Evolutionary conservation across 352 stramenopile species (phyloP).

Genomic region (Phytopythium boreale): DNA sequence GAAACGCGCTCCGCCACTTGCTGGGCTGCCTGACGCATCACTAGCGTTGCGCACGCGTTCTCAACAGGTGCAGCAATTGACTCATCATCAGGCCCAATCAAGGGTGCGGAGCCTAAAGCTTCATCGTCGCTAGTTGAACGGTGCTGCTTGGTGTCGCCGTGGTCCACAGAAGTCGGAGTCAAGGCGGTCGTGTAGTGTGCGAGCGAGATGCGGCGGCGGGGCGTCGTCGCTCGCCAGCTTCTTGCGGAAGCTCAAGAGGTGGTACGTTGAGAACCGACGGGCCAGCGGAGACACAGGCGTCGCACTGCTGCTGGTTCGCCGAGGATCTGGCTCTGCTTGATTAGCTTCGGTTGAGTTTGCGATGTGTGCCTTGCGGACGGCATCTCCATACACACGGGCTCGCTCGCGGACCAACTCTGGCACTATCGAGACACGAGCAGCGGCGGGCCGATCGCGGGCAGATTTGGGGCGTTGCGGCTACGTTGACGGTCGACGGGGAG

Average conservation of each 20-base stretch:
- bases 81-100: background rate
- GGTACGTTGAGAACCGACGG: slow-evolving; percentile 6
- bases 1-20: slow-evolving; percentile 43
- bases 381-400: slow-evolving; percentile 46
- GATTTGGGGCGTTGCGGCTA: background rate
- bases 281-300: background rate
- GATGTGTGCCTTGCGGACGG: slow-evolving; percentile 46
- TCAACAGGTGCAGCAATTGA: background rate
- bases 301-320: background rate
- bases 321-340: too few species aligned
- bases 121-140: too few species aligned
- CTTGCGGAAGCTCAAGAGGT: slow-evolving; percentile 2
- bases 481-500: slow-evolving; percentile 5
- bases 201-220: background rate
- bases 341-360: slow-evolving; percentile 10
- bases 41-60: slow-evolving; percentile 49
- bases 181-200: background rate
- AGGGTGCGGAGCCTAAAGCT: background rate
- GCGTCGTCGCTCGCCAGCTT: background rate
- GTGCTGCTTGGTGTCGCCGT: slow-evolving; percentile 15
- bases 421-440: slow-evolving; percentile 3
- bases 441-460: background rate
- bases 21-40: slow-evolving; percentile 56
- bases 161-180: background rate
- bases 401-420: slow-evolving; percentile 42